These are phyloP conservation scores for Fusarium fujikuroi DNA, from an alignment of 2,329 filamentous ascomycete genomes.

Conservation along the genomic window DNA sequence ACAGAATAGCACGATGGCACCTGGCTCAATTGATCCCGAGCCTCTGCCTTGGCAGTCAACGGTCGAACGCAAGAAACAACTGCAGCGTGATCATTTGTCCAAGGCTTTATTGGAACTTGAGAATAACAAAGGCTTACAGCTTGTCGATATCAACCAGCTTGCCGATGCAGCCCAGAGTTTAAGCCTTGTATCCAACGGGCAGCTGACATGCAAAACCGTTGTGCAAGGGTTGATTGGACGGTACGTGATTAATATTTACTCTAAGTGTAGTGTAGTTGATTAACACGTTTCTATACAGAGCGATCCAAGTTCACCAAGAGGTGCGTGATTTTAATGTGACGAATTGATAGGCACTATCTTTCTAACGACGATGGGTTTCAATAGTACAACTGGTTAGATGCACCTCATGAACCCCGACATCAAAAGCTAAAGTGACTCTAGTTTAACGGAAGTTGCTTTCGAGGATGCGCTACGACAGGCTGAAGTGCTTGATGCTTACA, in stretches of 20 bases:
- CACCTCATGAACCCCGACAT: rapidly evolving
- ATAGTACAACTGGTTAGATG: not conserved
- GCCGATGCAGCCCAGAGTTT: not conserved
- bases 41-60: constrained; percentile 1
- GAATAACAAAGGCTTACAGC: not conserved
- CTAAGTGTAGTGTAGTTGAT: too few species aligned
- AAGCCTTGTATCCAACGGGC: not conserved
- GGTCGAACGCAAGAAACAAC: not conserved
- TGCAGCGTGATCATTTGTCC: not conserved
- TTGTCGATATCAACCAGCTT: not conserved
- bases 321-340: not conserved
- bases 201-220: not conserved
- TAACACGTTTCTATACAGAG: rapidly evolving
- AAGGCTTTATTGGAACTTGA: not conserved
- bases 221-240: not conserved
- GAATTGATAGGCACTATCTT: not conserved
- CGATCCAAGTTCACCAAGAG: not conserved
- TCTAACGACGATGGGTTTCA: not conserved
- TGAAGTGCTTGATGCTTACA: not conserved
- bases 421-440: not conserved
- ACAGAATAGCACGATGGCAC: not conserved
- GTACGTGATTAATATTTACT: not conserved
- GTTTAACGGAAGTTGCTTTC: not conserved
- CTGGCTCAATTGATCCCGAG: not conserved
- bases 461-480: not conserved